Conservation (phyloP, 2,329 filamentous ascomycete species). For the Monilinia vaccinii-corymbosi region DNA sequence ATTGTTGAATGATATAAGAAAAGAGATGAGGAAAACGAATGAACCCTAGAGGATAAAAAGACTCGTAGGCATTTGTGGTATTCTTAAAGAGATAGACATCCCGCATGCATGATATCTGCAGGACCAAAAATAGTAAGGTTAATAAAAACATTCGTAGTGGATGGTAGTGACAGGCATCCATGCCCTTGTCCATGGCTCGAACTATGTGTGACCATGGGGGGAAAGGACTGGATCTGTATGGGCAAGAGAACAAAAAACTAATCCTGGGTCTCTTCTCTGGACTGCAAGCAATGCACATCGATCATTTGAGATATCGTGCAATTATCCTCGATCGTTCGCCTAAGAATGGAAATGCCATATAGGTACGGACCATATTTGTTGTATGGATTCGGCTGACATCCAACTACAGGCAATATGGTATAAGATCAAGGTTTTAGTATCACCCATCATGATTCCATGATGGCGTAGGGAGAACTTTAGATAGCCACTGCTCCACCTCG, state of each 20-base stretch:
- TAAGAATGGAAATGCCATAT: neutral
- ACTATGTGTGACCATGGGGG: neutral
- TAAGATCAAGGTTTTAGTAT: neutral
- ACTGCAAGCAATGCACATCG: neutral
- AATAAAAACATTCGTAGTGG: neutral
- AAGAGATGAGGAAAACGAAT: constrained; percentile 1
- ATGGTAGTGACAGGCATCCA: neutral
- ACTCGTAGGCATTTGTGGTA: neutral
- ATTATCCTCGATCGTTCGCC: neutral
- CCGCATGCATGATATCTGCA: neutral
- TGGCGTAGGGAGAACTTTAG: neutral
- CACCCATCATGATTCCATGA: neutral
- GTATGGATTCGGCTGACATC: neutral
- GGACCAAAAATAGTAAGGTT: constrained; percentile 1
- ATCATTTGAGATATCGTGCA: neutral
- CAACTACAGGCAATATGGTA: neutral
- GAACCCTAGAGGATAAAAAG: neutral
- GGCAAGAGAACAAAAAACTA: neutral
- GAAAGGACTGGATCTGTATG: neutral
- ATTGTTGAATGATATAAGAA: neutral
- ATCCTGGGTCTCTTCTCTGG: neutral
- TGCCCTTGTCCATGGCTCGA: neutral
- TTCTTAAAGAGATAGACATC: constrained; percentile 5
- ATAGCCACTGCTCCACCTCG: neutral
- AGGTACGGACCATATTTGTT: neutral